Percentiles rank a stretch among this genome's conserved stretches.
Conservation (phyloP, 208 protist species). For the Herpetomonas muscarum region DNA sequence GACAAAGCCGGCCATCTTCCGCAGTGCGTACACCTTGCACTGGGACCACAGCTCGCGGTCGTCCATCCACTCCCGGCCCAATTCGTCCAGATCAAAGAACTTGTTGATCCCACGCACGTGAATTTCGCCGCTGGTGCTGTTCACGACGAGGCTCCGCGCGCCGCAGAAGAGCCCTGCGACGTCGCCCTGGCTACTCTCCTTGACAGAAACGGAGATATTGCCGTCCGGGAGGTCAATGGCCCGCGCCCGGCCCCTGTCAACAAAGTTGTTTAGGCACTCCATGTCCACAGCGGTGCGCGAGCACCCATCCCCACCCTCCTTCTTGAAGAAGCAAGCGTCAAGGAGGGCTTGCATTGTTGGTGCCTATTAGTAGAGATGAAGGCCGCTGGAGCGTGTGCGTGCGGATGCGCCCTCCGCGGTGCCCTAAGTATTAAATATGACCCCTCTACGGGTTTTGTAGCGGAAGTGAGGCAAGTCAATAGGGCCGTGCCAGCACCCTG, state of each 20-base stretch:
- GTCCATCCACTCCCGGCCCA: slow-evolving; percentile 30
- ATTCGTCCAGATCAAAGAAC: slow-evolving; percentile 70
- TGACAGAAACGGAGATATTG: slow-evolving; percentile 63
- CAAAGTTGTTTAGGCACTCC: slow-evolving; percentile 1
- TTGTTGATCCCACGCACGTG: slow-evolving; percentile 85
- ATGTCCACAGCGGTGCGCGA: not conserved
- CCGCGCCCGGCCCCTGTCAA: slow-evolving; percentile 28
- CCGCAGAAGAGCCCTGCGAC: slow-evolving; percentile 62
- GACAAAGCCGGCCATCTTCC: slow-evolving; percentile 88
- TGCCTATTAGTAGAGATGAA: too few relatives aligned
- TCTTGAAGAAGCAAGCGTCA: slow-evolving; percentile 29
- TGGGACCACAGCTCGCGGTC: slow-evolving; percentile 34
- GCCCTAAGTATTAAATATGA: too few relatives aligned
- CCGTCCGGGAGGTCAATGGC: slow-evolving; percentile 18
- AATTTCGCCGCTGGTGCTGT: slow-evolving; percentile 41
- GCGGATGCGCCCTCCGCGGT: too few relatives aligned
- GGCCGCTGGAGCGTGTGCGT: too few relatives aligned
- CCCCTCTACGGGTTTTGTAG: too few relatives aligned
- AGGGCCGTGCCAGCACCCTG: too few relatives aligned
- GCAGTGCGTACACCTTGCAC: slow-evolving; percentile 51
- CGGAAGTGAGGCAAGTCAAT: too few relatives aligned
- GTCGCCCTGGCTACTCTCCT: slow-evolving; percentile 64
- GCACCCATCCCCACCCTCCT: slow-evolving; percentile 14
- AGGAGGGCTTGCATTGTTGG: too few relatives aligned
- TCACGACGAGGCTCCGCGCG: slow-evolving; percentile 67